Percentiles rank a stretch among this genome's conserved stretches.
Conservation (phyloP, 345 rosid species). For the Carallia brachiata region DNA sequence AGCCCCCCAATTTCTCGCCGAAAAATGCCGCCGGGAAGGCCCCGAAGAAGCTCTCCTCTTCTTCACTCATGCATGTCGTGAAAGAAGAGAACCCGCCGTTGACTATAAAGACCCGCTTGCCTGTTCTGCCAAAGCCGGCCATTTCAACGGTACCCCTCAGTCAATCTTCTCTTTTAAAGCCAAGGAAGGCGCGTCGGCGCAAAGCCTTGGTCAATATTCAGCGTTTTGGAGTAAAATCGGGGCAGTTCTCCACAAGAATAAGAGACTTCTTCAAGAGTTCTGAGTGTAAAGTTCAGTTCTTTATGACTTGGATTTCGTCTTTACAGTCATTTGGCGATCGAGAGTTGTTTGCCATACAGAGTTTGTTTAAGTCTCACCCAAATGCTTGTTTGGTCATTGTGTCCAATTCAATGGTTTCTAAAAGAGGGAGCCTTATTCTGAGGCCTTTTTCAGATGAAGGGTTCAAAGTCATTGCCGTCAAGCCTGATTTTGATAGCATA, state of each 20-base stretch:
- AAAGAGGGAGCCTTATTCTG: slow-evolving; percentile 42
- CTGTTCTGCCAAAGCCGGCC: slow-evolving; percentile 25
- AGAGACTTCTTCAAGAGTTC: slow-evolving; percentile 46
- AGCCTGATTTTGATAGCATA: slow-evolving; percentile 64
- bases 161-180: slow-evolving; percentile 15
- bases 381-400: slow-evolving; percentile 65
- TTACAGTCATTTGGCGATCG: slow-evolving; percentile 56
- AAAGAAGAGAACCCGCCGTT: slow-evolving; percentile 45
- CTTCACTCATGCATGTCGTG: slow-evolving; percentile 42
- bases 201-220: slow-evolving; percentile 15
- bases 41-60: slow-evolving; percentile 28
- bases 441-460: slow-evolving; percentile 55
- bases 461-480: slow-evolving; percentile 39
- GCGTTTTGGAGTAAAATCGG: slow-evolving; percentile 28
- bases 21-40: slow-evolving; percentile 27
- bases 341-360: slow-evolving; percentile 58
- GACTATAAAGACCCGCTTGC: slow-evolving; percentile 33
- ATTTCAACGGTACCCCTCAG: slow-evolving; percentile 22
- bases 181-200: slow-evolving; percentile 10
- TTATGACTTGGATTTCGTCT: slow-evolving; percentile 94
- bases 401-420: slow-evolving; percentile 68
- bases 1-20: slow-evolving; percentile 26
- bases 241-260: slow-evolving; percentile 42
- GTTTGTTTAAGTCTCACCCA: slow-evolving; percentile 63
- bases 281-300: slow-evolving; percentile 60